Evolutionary conservation across 2,329 filamentous ascomycete species (phyloP).

Genomic region (Triangularia setosa): DNA sequence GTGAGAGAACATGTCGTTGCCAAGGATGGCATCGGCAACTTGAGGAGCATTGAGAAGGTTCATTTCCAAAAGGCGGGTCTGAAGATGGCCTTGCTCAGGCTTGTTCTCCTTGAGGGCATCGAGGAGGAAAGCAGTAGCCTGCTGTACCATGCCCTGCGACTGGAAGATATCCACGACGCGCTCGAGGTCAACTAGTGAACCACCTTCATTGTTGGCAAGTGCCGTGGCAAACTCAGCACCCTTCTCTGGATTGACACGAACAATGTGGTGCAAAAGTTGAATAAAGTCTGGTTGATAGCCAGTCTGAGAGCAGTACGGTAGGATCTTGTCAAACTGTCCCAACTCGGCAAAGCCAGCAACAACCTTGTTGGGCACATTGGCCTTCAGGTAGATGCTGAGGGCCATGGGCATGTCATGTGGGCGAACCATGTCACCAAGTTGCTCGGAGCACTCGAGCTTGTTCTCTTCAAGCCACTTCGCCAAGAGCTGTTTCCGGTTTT

Average conservation of each 20-base stretch:
- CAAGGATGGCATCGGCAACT: slow-evolving; percentile 94
- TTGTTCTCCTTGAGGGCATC: slow-evolving; percentile 94
- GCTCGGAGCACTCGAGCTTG: slow-evolving; percentile 94
- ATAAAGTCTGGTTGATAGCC: slow-evolving; percentile 97
- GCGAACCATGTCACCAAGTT: slow-evolving; percentile 90
- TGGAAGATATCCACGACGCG: slow-evolving; percentile 97
- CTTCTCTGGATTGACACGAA: slow-evolving; percentile 87
- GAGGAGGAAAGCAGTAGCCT: slow-evolving; percentile 95
- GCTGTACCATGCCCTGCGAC: slow-evolving; percentile 95
- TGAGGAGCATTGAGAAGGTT: slow-evolving; percentile 95
- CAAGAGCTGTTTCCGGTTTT: slow-evolving; percentile 90
- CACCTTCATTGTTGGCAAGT: slow-evolving; percentile 83
- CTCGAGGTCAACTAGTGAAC: slow-evolving; percentile 85
- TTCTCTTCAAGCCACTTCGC: slow-evolving; percentile 98
- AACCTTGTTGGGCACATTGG: slow-evolving; percentile 88
- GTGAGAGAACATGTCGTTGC: slow-evolving; percentile 97
- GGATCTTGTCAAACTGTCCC: slow-evolving; percentile 93
- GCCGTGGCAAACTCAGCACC: slow-evolving; percentile 91
- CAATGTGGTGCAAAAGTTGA: slow-evolving; percentile 84
- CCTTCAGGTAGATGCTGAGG: slow-evolving; percentile 83
- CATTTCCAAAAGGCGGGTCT: slow-evolving; percentile 96
- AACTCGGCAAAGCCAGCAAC: slow-evolving; percentile 93
- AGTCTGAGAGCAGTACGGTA: slow-evolving; percentile 79
- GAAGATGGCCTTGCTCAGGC: slow-evolving; percentile 86
- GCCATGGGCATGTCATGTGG: slow-evolving; percentile 86